phyloP scores from a whole-genome alignment of 208 protist genomes.

The Wallacemonas sp. region DNA sequence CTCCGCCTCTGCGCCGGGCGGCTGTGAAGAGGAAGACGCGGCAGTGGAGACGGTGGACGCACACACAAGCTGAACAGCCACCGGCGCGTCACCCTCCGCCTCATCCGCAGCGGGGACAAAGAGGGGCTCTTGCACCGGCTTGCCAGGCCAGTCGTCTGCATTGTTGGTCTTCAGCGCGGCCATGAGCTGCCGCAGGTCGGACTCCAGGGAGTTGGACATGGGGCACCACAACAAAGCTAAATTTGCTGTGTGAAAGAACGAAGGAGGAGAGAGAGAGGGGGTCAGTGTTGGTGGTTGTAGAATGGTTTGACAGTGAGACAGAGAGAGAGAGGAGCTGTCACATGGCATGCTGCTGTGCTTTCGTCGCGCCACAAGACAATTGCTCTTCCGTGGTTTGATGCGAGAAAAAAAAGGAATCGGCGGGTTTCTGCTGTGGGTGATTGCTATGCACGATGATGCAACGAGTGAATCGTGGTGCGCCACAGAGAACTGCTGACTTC shows the following conservation, averaged over 20 bases:
- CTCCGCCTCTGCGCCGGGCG: not conserved
- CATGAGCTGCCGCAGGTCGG: slow-evolving; percentile 23
- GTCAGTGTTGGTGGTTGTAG: no score
- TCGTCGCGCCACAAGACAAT: no score
- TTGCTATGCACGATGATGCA: no score
- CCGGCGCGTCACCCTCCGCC: not conserved
- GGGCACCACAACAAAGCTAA: no score
- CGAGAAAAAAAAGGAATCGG: no score
- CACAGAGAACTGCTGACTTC: no score
- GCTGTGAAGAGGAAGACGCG: not conserved
- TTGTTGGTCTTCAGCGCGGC: slow-evolving; percentile 30
- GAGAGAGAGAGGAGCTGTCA: not conserved
- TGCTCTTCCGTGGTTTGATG: no score
- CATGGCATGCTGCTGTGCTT: no score
- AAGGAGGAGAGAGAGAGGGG: no score
- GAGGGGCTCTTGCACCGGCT: slow-evolving; percentile 29
- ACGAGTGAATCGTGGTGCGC: no score
- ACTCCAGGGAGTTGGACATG: slow-evolving; percentile 17
- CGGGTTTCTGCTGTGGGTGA: no score
- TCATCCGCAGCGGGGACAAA: not conserved
- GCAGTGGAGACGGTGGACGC: not conserved
- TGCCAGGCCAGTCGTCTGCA: slow-evolving; percentile 39
- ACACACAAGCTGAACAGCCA: not conserved
- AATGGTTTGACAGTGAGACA: not conserved
- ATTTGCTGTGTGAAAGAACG: no score